These are phyloP conservation scores for Apiotrichum mycotoxinovorans DNA, from an alignment of 1,284 basidiomycete species.

Conservation along the genomic window DNA sequence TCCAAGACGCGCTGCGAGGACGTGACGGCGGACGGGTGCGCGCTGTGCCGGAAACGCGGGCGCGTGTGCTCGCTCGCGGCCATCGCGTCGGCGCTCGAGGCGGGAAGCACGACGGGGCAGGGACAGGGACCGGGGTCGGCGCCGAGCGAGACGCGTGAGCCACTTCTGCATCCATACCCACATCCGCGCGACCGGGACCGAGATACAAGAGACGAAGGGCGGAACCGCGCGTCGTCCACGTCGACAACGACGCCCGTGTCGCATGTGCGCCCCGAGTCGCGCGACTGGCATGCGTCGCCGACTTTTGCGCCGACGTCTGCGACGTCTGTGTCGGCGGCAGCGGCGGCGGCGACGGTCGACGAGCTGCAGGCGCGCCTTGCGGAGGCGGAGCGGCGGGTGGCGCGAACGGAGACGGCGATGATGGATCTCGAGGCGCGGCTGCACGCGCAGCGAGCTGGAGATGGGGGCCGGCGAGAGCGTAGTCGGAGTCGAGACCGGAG, in stretches of 20 bases:
- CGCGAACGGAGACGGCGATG: constrained; percentile 8
- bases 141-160: neutral
- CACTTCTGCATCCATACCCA: too few relatives aligned
- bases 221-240: too few relatives aligned
- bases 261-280: neutral
- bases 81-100: constrained; percentile 7
- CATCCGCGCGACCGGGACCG: too few relatives aligned
- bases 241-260: too few relatives aligned
- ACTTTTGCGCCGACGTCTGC: too few relatives aligned
- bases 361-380: constrained; percentile 12
- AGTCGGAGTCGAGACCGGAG: too few relatives aligned
- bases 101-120: neutral
- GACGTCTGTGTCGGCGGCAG: neutral
- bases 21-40: constrained; percentile 26
- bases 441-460: too few relatives aligned
- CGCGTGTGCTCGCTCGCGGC: constrained; percentile 27
- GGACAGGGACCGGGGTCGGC: neutral
- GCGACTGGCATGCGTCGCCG: neutral
- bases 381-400: constrained; percentile 15
- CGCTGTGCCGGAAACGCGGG: constrained; percentile 28
- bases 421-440: neutral
- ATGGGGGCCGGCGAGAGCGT: too few relatives aligned
- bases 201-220: too few relatives aligned
- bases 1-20: constrained; percentile 39
- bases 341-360: constrained; percentile 1